Base-by-base conservation (phyloP, 2,329 filamentous ascomycete species). In the Lachnellula occidentalis region DNA sequence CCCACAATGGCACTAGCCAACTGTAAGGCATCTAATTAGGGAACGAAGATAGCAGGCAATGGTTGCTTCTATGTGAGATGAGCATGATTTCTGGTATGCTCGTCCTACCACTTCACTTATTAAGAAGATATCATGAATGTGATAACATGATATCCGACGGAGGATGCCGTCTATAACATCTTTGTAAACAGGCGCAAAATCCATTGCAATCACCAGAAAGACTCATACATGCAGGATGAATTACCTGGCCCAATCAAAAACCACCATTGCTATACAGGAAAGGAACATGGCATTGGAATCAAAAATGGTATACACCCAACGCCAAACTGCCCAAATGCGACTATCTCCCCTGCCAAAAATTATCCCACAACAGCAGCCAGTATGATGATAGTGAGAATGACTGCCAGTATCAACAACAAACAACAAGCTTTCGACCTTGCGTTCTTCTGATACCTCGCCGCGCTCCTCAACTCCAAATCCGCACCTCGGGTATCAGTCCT, bases 361-460 rank as follows among this genome's bases (percentile, higher is more conserved):
- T 56, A 95, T 55, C 88, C 87, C 64, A 96, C 70, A 50, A 91
- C 84, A 50, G 92, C 88, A 14, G 94, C 95, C 63, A 99, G 74
- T 56, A 99, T 78, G 45, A 99, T 86, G 63, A 99, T 90, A 3
- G 90, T 87, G 66, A 97, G 72, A 56, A 99, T 94, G 47, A 99
- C 82, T 1, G 88, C 86, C 67, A 99, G 71, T 57, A 99, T 92
- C 49, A 99, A 73, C 66, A 99, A 73, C 69, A 99, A 74, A 70
- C 92, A 96, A 71, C 92, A 99, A 41, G 90, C 89, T 78, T 95
- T 96, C 73, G 90, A 94, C 61, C 95, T 82, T 27, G 94, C 94
- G 58, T 90, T 92, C 80, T 92, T 96, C 77, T 99, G 95, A 72
- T 97, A 95, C 65, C 90, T 79, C 60, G 87, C 90, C 17, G 94